A percentile compares a stretch with the other conserved stretches of the same genome.
Conservation (phyloP, 2,329 filamentous ascomycete genomes). For the Aspergillus niger region DNA sequence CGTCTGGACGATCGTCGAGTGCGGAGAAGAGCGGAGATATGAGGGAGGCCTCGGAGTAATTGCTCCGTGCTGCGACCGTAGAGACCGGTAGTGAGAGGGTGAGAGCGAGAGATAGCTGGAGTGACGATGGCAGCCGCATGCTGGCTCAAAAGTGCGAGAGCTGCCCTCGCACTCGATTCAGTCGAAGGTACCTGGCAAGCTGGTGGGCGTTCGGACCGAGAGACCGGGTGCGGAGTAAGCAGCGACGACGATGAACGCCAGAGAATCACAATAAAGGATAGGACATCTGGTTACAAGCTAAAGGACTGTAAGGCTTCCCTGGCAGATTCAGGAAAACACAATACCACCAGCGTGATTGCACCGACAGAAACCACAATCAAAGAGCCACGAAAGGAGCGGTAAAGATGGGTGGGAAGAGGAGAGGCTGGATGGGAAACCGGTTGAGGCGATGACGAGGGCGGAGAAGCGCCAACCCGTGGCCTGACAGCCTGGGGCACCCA, state of each 20-base stretch:
- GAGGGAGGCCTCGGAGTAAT: slow-evolving; percentile 63
- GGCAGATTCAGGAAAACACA: neutral
- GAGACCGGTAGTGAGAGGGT: slow-evolving; percentile 29
- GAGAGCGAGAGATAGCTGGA: slow-evolving; percentile 28
- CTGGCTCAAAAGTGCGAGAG: slow-evolving; percentile 15
- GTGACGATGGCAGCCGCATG: slow-evolving; percentile 30
- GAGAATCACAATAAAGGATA: slow-evolving; percentile 2
- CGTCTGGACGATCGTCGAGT: slow-evolving; percentile 67
- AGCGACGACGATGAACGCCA: slow-evolving; percentile 12
- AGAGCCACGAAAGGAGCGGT: slow-evolving; percentile 8
- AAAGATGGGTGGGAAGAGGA: neutral
- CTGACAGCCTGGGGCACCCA: slow-evolving; percentile 28
- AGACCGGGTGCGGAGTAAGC: slow-evolving; percentile 19
- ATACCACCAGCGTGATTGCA: neutral
- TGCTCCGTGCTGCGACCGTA: slow-evolving; percentile 37
- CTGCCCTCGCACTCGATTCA: neutral
- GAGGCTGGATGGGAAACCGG: slow-evolving; percentile 7
- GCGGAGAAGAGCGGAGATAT: slow-evolving; percentile 68
- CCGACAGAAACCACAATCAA: neutral
- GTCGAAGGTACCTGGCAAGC: neutral
- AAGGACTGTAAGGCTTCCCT: neutral
- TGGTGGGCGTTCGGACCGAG: slow-evolving; percentile 6
- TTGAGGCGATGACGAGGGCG: slow-evolving; percentile 35
- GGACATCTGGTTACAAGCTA: neutral
- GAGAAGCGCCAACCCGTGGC: slow-evolving; percentile 23